These are phyloP conservation scores for Alternaria incomplexa DNA, from an alignment of 2,329 filamentous ascomycete species.

Conservation along the genomic window DNA sequence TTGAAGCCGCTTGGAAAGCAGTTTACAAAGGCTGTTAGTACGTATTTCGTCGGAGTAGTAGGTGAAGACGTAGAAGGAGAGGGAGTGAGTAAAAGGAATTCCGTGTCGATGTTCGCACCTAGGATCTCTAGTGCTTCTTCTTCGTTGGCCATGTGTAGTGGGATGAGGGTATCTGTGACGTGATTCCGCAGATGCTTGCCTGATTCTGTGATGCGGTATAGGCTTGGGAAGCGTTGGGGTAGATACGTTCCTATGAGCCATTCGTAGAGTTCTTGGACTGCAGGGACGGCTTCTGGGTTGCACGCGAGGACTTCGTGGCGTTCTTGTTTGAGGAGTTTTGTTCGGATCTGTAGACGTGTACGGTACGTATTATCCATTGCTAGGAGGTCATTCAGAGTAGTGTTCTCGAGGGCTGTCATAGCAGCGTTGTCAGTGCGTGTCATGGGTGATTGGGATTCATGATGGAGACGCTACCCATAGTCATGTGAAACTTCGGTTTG, in stretches of 20 bases:
- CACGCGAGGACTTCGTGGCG: slow-evolving; percentile 49
- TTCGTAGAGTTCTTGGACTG: slow-evolving; percentile 63
- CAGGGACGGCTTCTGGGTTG: slow-evolving; percentile 49
- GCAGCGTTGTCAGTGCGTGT: not conserved
- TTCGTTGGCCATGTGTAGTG: slow-evolving; percentile 46
- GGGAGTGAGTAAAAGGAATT: slow-evolving; percentile 61
- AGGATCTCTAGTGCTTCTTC: slow-evolving; percentile 56
- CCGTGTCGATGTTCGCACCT: slow-evolving; percentile 62
- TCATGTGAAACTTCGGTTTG: slow-evolving; percentile 67
- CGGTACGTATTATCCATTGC: slow-evolving; percentile 66
- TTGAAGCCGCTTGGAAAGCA: slow-evolving; percentile 67
- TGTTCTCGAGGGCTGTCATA: slow-evolving; percentile 58
- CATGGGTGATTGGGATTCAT: not conserved
- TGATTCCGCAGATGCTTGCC: slow-evolving; percentile 50
- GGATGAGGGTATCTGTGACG: slow-evolving; percentile 53
- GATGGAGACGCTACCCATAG: slow-evolving; percentile 60
- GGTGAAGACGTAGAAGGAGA: not conserved
- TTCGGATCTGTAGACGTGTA: slow-evolving; percentile 58
- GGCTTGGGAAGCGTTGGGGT: slow-evolving; percentile 61
- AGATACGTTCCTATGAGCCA: slow-evolving; percentile 63
- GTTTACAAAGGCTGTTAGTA: slow-evolving; percentile 62
- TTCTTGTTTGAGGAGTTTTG: slow-evolving; percentile 54
- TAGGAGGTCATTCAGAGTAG: slow-evolving; percentile 61
- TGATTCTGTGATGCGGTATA: slow-evolving; percentile 53
- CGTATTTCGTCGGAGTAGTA: slow-evolving; percentile 56